These are phyloP conservation scores for Lachancea quebecensis DNA, from an alignment of 805 yeast species.

Conservation along the genomic window DNA sequence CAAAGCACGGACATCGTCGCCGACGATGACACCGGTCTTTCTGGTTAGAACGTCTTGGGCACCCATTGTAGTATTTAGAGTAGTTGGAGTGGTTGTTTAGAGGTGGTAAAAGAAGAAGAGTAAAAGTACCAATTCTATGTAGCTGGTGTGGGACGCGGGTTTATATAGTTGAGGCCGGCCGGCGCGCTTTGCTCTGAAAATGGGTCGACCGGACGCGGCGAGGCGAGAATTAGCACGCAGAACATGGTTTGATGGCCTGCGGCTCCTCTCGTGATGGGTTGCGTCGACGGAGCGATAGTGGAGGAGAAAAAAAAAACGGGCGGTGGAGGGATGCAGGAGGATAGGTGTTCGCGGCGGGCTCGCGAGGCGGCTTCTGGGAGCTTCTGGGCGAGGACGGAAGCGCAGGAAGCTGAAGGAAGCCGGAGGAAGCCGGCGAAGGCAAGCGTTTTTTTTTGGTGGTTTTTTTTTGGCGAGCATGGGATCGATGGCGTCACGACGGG, in stretches of 20 bases:
- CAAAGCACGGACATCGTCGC: constrained; percentile 81
- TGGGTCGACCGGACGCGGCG: too few relatives aligned
- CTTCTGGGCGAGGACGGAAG: not conserved
- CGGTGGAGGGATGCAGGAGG: too few relatives aligned
- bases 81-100: not conserved
- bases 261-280: not conserved
- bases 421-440: not conserved
- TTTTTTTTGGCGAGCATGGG: not conserved
- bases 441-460: not conserved
- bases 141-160: too few relatives aligned
- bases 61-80: constrained; percentile 38
- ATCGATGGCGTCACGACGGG: not conserved
- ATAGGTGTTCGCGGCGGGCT: too few relatives aligned
- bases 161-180: too few relatives aligned
- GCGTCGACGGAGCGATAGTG: not conserved
- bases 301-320: too few relatives aligned
- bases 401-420: not conserved
- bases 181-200: too few relatives aligned
- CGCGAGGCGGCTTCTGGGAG: not conserved
- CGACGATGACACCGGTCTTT: constrained; percentile 97
- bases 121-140: not conserved
- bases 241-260: not conserved
- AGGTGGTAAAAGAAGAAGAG: not conserved
- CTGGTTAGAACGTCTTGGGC: constrained; percentile 71
- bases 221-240: not conserved